A percentile compares a stretch with the other conserved stretches of the same genome.
Conservation (phyloP, 1,284 basidiomycete genomes). For the Fomitiporia mediterranea region DNA sequence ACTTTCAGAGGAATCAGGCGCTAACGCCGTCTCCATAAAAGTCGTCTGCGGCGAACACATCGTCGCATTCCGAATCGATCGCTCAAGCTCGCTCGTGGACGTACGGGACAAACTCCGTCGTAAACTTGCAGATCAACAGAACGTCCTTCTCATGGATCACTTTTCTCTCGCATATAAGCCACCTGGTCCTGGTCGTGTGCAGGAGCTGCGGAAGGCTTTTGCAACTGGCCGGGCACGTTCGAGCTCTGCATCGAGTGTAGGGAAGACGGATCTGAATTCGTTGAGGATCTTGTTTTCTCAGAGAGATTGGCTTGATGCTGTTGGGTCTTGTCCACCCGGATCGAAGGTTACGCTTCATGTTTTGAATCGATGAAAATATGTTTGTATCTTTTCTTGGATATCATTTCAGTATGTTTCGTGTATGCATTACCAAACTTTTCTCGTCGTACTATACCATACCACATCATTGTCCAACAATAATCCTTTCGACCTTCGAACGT, state of each 20-base stretch:
- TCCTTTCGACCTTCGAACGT: no score
- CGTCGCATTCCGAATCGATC: constrained; percentile 53
- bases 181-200: constrained; percentile 17
- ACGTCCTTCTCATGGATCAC: constrained; percentile 42
- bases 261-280: constrained; percentile 4
- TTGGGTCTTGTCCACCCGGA: constrained; percentile 24
- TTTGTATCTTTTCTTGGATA: not conserved
- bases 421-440: not conserved
- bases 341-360: constrained; percentile 31
- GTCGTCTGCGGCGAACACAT: constrained; percentile 44
- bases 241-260: constrained; percentile 35
- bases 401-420: not conserved
- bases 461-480: no score
- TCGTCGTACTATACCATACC: no score
- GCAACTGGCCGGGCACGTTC: constrained; percentile 30
- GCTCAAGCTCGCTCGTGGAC: constrained; percentile 41
- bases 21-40: constrained; percentile 51
- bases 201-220: constrained; percentile 16
- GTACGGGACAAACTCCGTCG: constrained; percentile 52
- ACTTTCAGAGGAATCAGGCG: constrained; percentile 20
- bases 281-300: constrained; percentile 13
- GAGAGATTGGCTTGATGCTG: constrained; percentile 37
- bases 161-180: constrained; percentile 49
- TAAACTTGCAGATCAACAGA: constrained; percentile 59
- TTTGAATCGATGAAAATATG: constrained; percentile 28